Conservation (phyloP, 225 moss, liverwort and hornwort species). For the Physcomitrium patens region DNA sequence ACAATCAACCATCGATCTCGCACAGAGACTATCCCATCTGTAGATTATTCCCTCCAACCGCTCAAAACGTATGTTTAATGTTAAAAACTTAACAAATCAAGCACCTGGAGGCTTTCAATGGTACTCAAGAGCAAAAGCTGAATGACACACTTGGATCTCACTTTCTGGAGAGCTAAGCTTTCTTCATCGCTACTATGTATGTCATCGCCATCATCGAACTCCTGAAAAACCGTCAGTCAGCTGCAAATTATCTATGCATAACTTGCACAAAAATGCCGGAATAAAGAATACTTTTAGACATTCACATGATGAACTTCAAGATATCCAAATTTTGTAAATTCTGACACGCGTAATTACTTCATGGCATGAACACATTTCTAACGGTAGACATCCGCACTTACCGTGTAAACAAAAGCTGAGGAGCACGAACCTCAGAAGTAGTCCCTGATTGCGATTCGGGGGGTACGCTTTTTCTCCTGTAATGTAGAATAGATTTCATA, state of each 20-base stretch:
- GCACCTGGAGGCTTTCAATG: slow-evolving; percentile 86
- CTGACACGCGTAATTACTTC: neutral
- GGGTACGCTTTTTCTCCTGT: slow-evolving; percentile 64
- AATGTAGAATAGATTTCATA: slow-evolving; percentile 83
- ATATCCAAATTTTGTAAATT: neutral
- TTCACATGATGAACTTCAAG: neutral
- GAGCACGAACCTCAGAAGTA: slow-evolving; percentile 40
- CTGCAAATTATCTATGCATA: slow-evolving; percentile 16
- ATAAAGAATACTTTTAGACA: neutral
- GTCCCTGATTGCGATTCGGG: slow-evolving; percentile 30
- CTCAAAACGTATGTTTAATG: slow-evolving; percentile 11
- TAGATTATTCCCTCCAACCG: neutral
- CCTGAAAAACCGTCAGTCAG: slow-evolving; percentile 35
- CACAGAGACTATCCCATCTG: no score
- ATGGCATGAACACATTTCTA: neutral
- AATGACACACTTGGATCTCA: slow-evolving; percentile 74
- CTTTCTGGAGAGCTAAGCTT: slow-evolving; percentile 53
- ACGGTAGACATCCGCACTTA: neutral
- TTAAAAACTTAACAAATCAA: slow-evolving; percentile 23
- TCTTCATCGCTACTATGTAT: slow-evolving; percentile 64
- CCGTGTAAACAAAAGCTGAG: slow-evolving; percentile 4
- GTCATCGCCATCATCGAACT: slow-evolving; percentile 56
- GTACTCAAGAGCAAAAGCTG: slow-evolving; percentile 60
- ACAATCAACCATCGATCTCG: no score
- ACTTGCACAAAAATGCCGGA: slow-evolving; percentile 2